Conservation (phyloP, 1,284 basidiomycete genomes). For the Chalciporus sp. region DNA sequence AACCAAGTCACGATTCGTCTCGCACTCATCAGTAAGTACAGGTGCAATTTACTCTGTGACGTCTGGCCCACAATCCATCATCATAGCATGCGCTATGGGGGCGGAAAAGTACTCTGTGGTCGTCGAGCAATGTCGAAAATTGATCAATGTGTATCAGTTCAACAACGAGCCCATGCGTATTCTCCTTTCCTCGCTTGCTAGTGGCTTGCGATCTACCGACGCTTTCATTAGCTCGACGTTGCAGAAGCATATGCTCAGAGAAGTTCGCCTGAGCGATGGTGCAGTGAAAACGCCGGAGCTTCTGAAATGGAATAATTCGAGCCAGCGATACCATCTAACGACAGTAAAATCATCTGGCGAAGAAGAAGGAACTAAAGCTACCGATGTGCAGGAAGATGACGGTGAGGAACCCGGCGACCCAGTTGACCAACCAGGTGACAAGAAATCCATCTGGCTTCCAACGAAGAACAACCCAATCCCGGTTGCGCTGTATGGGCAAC, state of each 20-base stretch:
- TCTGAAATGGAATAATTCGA: slow-evolving; percentile 57
- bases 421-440: slow-evolving; percentile 32
- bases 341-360: slow-evolving; percentile 30
- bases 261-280: slow-evolving; percentile 66
- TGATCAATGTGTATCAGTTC: slow-evolving; percentile 73
- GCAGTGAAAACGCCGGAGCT: slow-evolving; percentile 62
- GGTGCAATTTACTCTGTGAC: background rate
- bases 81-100: slow-evolving; percentile 69
- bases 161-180: slow-evolving; percentile 83
- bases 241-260: slow-evolving; percentile 82
- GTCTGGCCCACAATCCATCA: background rate
- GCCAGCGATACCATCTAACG: slow-evolving; percentile 51
- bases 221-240: slow-evolving; percentile 76
- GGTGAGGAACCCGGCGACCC: slow-evolving; percentile 30
- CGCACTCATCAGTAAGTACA: slow-evolving; percentile 64
- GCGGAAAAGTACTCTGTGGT: slow-evolving; percentile 58
- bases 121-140: slow-evolving; percentile 73
- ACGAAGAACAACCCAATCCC: slow-evolving; percentile 76
- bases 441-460: slow-evolving; percentile 47
- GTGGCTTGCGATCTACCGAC: slow-evolving; percentile 67
- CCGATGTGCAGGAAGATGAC: slow-evolving; percentile 34
- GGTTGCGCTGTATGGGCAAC: slow-evolving; percentile 84
- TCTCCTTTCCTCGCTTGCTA: slow-evolving; percentile 69
- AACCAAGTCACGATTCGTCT: slow-evolving; percentile 73
- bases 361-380: slow-evolving; percentile 24